Evolutionary conservation across 768 basidiomycete genomes (phyloP).

Genomic region (Boletus rex-veris): DNA sequence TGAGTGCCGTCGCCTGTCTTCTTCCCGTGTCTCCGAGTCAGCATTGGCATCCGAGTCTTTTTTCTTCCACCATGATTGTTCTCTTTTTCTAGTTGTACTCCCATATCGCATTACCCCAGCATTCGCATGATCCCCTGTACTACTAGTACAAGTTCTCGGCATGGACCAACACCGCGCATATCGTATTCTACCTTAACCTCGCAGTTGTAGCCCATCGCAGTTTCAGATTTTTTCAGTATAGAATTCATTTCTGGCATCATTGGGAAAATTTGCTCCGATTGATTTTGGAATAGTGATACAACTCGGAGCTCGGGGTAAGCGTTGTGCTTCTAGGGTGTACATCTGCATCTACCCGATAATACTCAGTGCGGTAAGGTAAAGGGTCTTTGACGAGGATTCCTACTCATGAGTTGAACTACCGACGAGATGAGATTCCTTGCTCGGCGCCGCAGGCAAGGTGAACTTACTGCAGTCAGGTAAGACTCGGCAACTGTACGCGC

Average conservation of each 20-base stretch:
- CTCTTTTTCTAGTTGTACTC: conserved; percentile 12
- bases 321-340: conserved; percentile 13
- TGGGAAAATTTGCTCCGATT: not conserved
- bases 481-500: conserved; percentile 97
- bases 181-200: conserved; percentile 18
- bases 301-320: conserved; percentile 6
- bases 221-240: conserved; percentile 12
- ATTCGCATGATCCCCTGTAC: conserved; percentile 26
- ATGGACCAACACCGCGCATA: conserved; percentile 25
- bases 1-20: conserved; percentile 6
- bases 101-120: conserved; percentile 20
- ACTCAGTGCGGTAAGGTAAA: conserved; percentile 15
- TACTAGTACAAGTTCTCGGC: conserved; percentile 14
- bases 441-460: not conserved
- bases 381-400: not conserved
- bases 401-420: conserved; percentile 27
- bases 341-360: conserved; percentile 17
- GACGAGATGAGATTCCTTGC: conserved; percentile 3
- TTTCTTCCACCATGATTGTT: conserved; percentile 1
- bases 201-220: conserved; percentile 20
- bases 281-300: conserved; percentile 16
- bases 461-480: conserved; percentile 82
- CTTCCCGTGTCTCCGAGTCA: not conserved
- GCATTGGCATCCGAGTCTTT: conserved; percentile 1
- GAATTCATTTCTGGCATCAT: not conserved